Conservation (phyloP, 2,329 filamentous ascomycete species). For the Hypomyces perniciosus region DNA sequence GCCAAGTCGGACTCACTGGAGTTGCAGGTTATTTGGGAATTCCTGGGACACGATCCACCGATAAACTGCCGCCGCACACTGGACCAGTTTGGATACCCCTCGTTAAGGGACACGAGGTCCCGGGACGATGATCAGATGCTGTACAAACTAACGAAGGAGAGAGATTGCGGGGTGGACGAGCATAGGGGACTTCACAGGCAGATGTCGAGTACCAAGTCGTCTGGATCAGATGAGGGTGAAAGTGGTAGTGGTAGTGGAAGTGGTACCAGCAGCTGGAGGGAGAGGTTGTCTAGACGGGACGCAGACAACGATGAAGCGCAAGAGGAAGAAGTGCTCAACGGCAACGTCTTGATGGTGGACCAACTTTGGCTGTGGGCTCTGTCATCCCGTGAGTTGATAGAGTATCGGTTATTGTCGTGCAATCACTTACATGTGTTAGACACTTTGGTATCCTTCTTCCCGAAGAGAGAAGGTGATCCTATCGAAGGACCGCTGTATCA, state of each 20-base stretch:
- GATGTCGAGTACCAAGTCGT: conserved; percentile 21
- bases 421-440: conserved; percentile 27
- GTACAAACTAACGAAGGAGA: conserved; percentile 56
- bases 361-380: conserved; percentile 58
- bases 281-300: conserved; percentile 16
- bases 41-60: conserved; percentile 53
- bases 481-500: conserved; percentile 51
- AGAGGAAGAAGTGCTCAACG: conserved; percentile 39
- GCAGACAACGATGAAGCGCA: conserved; percentile 17
- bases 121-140: conserved; percentile 63
- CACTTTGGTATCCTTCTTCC: conserved; percentile 50
- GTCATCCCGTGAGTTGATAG: conserved; percentile 40
- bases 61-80: conserved; percentile 56
- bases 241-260: conserved; percentile 16
- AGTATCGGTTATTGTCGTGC: neutral
- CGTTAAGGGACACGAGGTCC: conserved; percentile 52
- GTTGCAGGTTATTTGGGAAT: conserved; percentile 57
- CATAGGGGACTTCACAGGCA: conserved; percentile 23
- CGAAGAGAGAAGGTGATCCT: conserved; percentile 47
- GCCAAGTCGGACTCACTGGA: conserved; percentile 51
- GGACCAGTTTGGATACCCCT: conserved; percentile 59
- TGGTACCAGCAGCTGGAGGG: conserved; percentile 24
- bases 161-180: conserved; percentile 20
- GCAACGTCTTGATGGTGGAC: conserved; percentile 61
- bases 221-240: neutral